A percentile compares a stretch with the other conserved stretches of the same genome.
phyloP scores from a whole-genome alignment of 2,329 filamentous ascomycete species.

The Massarina eburnea region DNA sequence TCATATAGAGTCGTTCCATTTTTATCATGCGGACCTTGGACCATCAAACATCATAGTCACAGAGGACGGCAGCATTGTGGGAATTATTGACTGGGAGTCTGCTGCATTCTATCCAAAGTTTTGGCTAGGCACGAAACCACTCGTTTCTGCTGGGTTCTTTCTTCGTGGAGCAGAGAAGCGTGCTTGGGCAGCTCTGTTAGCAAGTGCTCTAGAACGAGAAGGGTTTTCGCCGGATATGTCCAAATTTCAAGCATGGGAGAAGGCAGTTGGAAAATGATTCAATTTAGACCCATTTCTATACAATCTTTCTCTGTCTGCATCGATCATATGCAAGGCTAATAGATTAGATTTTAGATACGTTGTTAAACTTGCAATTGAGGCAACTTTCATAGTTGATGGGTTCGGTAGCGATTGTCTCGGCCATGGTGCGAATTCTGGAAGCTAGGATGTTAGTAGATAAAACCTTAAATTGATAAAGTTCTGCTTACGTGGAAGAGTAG shows the following conservation, averaged over 20 bases:
- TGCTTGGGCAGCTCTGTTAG: conserved; percentile 2
- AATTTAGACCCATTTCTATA: not conserved
- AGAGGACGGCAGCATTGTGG: conserved; percentile 2
- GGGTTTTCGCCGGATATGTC: not conserved
- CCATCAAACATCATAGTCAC: conserved; percentile 6
- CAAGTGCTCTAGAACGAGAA: not conserved
- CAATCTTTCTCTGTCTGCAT: not conserved
- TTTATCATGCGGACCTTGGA: conserved; percentile 5
- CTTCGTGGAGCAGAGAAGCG: conserved; percentile 2
- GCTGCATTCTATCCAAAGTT: conserved; percentile 8
- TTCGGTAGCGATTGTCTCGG: conserved; percentile 1
- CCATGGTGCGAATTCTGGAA: conserved; percentile 1
- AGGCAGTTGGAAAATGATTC: conserved; percentile 1
- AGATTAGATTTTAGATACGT: not conserved
- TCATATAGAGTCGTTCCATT: conserved; percentile 2
- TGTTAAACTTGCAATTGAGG: conserved; percentile 5
- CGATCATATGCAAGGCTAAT: not conserved
- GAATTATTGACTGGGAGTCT: conserved; percentile 9
- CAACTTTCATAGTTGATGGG: conserved; percentile 4
- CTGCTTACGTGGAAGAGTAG: too few species aligned
- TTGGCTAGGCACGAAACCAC: conserved; percentile 9
- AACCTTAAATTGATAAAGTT: too few species aligned
- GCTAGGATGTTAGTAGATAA: too few species aligned
- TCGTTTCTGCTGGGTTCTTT: conserved; percentile 5
- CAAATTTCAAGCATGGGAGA: not conserved